phyloP scores from a whole-genome alignment of 1,139 yeast species.

The Cylindricascospora bacillispora region DNA sequence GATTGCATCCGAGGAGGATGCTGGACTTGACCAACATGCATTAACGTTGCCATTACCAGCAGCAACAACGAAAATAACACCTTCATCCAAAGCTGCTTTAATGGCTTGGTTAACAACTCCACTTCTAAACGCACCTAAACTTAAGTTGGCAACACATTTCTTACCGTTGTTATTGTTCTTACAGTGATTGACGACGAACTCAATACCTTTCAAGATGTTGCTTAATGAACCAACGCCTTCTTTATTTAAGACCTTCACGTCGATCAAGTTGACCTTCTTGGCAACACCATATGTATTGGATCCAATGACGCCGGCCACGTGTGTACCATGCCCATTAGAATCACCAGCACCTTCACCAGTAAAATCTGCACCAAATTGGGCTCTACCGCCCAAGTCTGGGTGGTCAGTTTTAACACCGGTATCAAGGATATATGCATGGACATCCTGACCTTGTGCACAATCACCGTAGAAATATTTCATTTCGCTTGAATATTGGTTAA shows the following conservation, averaged over 20 bases:
- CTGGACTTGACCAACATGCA: conserved; percentile 75
- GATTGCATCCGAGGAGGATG: conserved; percentile 55
- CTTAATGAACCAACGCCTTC: conserved; percentile 59
- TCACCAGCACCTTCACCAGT: conserved; percentile 54
- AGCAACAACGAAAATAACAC: conserved; percentile 71
- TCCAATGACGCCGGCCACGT: conserved; percentile 84
- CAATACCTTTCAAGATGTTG: conserved; percentile 57
- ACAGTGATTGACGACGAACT: conserved; percentile 55
- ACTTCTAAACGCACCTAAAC: conserved; percentile 63
- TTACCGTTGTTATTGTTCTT: conserved; percentile 9
- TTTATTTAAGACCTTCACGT: conserved; percentile 55
- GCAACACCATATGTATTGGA: conserved; percentile 72
- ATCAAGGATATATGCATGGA: conserved; percentile 69
- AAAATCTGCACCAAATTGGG: conserved; percentile 43
- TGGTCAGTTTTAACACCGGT: conserved; percentile 53
- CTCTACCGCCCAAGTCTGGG: conserved; percentile 58
- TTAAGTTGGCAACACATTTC: conserved; percentile 61
- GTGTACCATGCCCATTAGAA: conserved; percentile 65
- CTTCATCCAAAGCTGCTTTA: conserved; percentile 55
- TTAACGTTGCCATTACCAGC: conserved; percentile 75
- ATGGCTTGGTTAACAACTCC: conserved; percentile 59
- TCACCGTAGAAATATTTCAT: conserved; percentile 33
- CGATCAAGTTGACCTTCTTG: conserved; percentile 48
- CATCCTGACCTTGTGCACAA: conserved; percentile 36
- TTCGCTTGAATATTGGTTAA: conserved; percentile 12